A percentile compares a stretch with the other conserved stretches of the same genome.
These are phyloP conservation scores for Hamamelis virginiana DNA, from an alignment of 164 flowering plant species.

Conservation along the genomic window DNA sequence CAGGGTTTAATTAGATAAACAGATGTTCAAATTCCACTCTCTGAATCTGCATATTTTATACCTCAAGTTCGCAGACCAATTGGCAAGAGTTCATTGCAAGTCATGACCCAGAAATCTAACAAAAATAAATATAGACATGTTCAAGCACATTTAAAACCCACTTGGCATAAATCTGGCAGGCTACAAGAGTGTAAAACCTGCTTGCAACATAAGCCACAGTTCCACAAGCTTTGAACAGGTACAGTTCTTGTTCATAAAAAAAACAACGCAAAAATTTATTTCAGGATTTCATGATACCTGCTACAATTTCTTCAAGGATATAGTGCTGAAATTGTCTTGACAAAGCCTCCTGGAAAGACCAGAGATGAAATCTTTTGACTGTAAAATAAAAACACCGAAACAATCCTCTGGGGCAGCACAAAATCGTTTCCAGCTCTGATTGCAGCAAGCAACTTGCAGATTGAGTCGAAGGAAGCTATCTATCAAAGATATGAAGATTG, in stretches of 20 bases:
- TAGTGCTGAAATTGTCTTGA: neutral
- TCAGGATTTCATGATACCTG: neutral
- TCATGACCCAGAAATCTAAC: neutral
- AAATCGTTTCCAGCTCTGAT: neutral
- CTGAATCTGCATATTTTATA: neutral
- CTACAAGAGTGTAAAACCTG: no score
- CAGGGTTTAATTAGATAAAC: neutral
- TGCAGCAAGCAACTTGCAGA: neutral
- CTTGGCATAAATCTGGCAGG: no score
- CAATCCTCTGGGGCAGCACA: neutral
- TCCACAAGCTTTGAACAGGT: neutral
- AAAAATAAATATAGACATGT: neutral
- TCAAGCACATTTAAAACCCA: neutral
- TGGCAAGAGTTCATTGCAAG: neutral
- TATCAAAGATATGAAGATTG: neutral
- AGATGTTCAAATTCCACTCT: neutral
- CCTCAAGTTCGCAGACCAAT: neutral
- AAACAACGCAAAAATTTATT: no score
- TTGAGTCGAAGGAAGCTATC: neutral
- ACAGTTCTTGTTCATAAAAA: neutral
- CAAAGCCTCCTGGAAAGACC: neutral
- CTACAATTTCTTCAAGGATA: constrained; percentile 1
- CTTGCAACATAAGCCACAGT: neutral
- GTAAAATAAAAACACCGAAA: neutral
- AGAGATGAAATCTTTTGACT: neutral